Conservation (phyloP, 805 yeast species). For the Limtongia smithiae region DNA sequence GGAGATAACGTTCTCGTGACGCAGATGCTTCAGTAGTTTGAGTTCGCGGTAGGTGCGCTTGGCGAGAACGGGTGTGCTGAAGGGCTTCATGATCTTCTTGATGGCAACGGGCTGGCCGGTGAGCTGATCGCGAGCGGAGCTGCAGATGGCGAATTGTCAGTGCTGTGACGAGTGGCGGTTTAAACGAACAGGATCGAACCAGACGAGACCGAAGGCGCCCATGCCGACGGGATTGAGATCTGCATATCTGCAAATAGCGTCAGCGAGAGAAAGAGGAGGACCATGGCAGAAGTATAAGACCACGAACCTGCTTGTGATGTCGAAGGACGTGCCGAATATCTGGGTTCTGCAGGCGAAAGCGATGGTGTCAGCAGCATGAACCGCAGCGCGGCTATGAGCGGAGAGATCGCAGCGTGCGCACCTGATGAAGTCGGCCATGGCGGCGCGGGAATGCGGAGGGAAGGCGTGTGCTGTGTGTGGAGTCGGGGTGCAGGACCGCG, state of each 20-base stretch:
- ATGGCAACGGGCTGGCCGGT: conserved; percentile 94
- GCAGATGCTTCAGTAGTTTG: conserved; percentile 83
- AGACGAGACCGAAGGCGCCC: conserved; percentile 99
- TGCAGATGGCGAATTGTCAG: conserved; percentile 1
- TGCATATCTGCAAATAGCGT: conserved; percentile 52
- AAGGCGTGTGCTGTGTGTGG: not conserved
- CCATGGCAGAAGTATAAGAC: conserved; percentile 2
- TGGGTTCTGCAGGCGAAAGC: conserved; percentile 70
- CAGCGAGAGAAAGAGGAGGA: conserved; percentile 20
- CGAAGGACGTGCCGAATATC: conserved; percentile 92
- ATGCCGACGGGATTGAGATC: conserved; percentile 97
- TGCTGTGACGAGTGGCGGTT: not conserved
- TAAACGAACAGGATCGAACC: conserved; percentile 38
- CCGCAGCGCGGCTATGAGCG: not conserved
- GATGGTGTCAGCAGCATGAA: conserved; percentile 10
- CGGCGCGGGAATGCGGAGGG: not conserved
- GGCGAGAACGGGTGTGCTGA: conserved; percentile 88
- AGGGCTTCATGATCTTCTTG: conserved; percentile 96
- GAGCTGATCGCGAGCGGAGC: conserved; percentile 84
- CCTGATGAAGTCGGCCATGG: conserved; percentile 37
- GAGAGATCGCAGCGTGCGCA: conserved; percentile 3
- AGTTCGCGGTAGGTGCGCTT: conserved; percentile 95
- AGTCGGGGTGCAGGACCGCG: too few species aligned
- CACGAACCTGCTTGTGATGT: conserved; percentile 57
- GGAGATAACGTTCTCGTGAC: conserved; percentile 91